These are phyloP conservation scores for Capsicum chinense DNA, from an alignment of 257 asterid species.

Conservation along the genomic window DNA sequence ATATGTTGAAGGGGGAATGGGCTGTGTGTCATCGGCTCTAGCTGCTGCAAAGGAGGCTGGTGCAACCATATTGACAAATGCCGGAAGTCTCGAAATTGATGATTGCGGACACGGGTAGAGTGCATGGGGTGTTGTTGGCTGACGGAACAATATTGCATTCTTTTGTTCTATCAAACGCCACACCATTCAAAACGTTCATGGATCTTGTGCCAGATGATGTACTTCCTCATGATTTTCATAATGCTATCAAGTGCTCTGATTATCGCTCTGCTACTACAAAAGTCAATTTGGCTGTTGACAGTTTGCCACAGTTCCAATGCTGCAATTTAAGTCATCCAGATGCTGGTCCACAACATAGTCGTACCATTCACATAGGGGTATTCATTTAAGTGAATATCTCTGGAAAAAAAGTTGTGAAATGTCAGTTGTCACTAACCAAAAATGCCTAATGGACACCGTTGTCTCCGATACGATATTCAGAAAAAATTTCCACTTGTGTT, in stretches of 20 bases:
- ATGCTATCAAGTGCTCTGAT: conserved; percentile 69
- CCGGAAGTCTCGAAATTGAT: conserved; percentile 81
- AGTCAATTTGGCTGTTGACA: conserved; percentile 84
- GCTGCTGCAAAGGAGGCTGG: conserved; percentile 85
- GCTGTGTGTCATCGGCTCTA: conserved; percentile 84
- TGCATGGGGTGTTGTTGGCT: conserved; percentile 86
- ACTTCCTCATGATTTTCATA: conserved; percentile 75
- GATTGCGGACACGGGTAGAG: conserved; percentile 65
- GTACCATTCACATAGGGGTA: conserved; percentile 96
- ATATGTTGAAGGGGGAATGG: conserved; percentile 99
- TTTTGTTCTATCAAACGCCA: conserved; percentile 91
- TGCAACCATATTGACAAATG: conserved; percentile 71
- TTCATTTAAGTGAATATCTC: not conserved
- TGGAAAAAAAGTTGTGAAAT: too few relatives aligned
- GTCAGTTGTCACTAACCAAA: too few relatives aligned
- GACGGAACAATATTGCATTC: conserved; percentile 69
- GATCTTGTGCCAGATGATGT: conserved; percentile 74
- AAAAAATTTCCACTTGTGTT: too few relatives aligned
- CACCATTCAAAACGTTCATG: conserved; percentile 94
- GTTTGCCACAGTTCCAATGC: conserved; percentile 76
- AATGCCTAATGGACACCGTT: too few relatives aligned
- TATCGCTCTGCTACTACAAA: conserved; percentile 96
- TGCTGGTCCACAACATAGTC: conserved; percentile 93
- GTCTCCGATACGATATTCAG: too few relatives aligned
- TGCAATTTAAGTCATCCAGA: conserved; percentile 63